A percentile compares a stretch with the other conserved stretches of the same genome.
Evolutionary conservation across 2,329 filamentous ascomycete genomes (phyloP).

Genomic region (Zymoseptoria tritici): DNA sequence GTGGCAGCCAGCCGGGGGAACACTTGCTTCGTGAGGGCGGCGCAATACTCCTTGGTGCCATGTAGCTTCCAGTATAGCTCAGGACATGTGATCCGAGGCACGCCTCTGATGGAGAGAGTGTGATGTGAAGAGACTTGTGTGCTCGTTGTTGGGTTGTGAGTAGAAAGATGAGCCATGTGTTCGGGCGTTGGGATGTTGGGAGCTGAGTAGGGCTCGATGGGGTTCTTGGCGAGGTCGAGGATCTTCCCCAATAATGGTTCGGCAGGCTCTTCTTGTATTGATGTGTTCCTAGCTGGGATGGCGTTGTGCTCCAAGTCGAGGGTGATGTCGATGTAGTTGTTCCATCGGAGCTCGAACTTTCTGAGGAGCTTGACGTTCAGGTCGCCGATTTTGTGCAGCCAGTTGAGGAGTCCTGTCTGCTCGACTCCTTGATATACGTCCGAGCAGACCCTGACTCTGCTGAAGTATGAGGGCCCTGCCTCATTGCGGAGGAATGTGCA

Average conservation of each 20-base stretch:
- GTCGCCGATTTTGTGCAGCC: constrained; percentile 10
- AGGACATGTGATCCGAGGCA: neutral
- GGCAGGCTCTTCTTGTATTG: neutral
- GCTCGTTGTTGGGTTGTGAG: constrained; percentile 1
- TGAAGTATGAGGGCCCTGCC: constrained; percentile 10
- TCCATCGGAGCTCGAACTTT: constrained; percentile 12
- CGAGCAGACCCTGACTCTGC: constrained; percentile 11
- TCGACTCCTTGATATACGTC: constrained; percentile 2
- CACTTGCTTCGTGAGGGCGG: constrained; percentile 2
- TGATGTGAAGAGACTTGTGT: constrained; percentile 1
- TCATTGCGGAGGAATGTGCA: constrained; percentile 10
- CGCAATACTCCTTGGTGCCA: constrained; percentile 13
- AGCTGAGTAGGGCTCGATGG: neutral
- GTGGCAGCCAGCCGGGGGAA: constrained; percentile 2
- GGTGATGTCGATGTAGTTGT: constrained; percentile 13
- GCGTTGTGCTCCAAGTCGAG: constrained; percentile 6
- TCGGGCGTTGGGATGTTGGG: neutral
- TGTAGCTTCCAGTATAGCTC: constrained; percentile 10
- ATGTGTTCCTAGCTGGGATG: neutral
- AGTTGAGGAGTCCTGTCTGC: constrained; percentile 4
- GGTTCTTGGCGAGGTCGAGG: neutral
- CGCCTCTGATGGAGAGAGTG: constrained; percentile 6
- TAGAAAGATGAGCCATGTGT: neutral
- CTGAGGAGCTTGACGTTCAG: constrained; percentile 6
- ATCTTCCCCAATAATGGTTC: neutral